Evolutionary conservation across 257 asterid genomes (phyloP).

Genomic region (Ophiorrhiza pumila): DNA sequence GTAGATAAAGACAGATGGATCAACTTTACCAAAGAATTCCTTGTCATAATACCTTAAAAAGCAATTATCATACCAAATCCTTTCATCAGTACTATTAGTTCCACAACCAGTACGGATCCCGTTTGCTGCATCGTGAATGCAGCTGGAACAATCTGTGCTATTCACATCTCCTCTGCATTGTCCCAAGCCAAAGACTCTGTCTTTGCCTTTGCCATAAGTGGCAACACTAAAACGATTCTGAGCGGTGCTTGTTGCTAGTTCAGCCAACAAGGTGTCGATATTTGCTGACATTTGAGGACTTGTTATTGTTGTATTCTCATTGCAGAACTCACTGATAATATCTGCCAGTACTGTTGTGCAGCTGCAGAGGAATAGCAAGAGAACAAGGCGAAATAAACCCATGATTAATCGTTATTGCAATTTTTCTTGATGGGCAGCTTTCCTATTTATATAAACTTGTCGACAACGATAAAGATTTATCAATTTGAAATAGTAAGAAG

Average conservation of each 20-base stretch:
- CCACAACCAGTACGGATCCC: conserved; percentile 40
- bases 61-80: conserved; percentile 66
- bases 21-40: conserved; percentile 49
- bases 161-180: conserved; percentile 81
- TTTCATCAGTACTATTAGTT: conserved; percentile 36
- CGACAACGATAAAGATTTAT: not conserved
- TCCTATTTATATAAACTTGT: not conserved
- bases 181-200: conserved; percentile 54
- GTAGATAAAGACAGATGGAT: conserved; percentile 30
- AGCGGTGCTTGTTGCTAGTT: conserved; percentile 36
- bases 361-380: conserved; percentile 25
- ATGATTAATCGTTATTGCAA: conserved; percentile 7
- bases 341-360: conserved; percentile 39
- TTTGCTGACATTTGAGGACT: conserved; percentile 34
- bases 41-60: conserved; percentile 39
- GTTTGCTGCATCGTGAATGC: conserved; percentile 53
- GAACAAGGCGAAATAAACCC: conserved; percentile 27
- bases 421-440: not conserved
- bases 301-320: conserved; percentile 18
- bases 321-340: conserved; percentile 38
- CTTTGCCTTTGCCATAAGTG: conserved; percentile 34
- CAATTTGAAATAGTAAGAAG: not conserved
- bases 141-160: conserved; percentile 45
- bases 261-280: conserved; percentile 35
- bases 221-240: conserved; percentile 41